Evolutionary conservation across 345 rosid genomes (phyloP).

Genomic region (Excoecaria agallocha): DNA sequence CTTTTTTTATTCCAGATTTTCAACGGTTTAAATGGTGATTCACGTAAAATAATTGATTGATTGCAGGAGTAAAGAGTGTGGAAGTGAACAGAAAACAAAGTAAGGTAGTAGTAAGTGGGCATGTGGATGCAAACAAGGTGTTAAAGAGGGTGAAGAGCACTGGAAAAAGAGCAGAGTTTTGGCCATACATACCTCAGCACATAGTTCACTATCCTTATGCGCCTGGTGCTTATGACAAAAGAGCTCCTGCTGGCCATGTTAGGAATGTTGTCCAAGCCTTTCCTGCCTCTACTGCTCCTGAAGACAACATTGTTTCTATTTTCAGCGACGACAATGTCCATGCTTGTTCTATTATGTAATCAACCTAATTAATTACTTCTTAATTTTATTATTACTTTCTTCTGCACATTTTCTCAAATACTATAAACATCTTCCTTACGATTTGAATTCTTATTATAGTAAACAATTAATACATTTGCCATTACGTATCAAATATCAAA

Average conservation of each 20-base stretch:
- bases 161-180: conserved; percentile 65
- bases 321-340: conserved; percentile 79
- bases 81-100: conserved; percentile 60
- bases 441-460: too few relatives aligned
- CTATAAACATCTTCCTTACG: too few relatives aligned
- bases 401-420: too few relatives aligned
- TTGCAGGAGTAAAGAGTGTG: conserved; percentile 61
- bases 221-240: conserved; percentile 54
- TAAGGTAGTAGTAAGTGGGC: conserved; percentile 52
- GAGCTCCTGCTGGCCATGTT: conserved; percentile 60
- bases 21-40: too few relatives aligned
- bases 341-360: conserved; percentile 69
- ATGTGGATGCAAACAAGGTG: conserved; percentile 65
- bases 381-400: too few relatives aligned
- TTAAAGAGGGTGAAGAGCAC: conserved; percentile 61
- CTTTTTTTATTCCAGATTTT: too few relatives aligned
- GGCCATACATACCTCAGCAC: conserved; percentile 78
- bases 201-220: conserved; percentile 53
- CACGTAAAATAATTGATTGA: too few relatives aligned
- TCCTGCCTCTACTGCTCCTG: conserved; percentile 40
- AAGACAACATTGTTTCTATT: conserved; percentile 50
- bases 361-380: not conserved
- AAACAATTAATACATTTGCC: too few relatives aligned
- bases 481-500: too few relatives aligned
- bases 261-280: conserved; percentile 56